Evolutionary conservation across 306 rosid species (phyloP).

Genomic region (Potentilla sterilis): DNA sequence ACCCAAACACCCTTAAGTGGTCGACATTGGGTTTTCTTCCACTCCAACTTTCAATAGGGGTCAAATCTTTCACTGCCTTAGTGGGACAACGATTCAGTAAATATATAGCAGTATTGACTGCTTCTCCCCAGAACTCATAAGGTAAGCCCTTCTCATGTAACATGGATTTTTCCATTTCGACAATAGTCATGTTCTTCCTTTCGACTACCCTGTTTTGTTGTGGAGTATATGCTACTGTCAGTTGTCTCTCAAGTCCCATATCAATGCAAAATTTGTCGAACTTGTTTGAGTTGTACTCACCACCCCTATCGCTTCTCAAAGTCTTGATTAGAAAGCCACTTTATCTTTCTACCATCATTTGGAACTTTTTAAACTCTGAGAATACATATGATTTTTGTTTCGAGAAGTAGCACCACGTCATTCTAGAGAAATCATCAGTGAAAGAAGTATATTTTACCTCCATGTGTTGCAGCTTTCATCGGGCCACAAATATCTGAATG

Average conservation of each 20-base stretch:
- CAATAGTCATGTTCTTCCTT: background rate
- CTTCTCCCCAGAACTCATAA: conserved; percentile 4
- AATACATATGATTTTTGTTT: background rate
- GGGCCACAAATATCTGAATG: background rate
- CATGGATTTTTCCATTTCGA: conserved; percentile 10
- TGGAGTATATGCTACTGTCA: conserved; percentile 1
- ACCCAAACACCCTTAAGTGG: too few species aligned
- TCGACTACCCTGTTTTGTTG: background rate
- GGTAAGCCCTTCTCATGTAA: background rate
- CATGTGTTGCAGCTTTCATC: background rate
- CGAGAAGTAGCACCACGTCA: background rate
- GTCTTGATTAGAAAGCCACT: background rate
- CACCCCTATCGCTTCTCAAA: background rate
- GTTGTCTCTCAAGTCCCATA: background rate
- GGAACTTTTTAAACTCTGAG: background rate
- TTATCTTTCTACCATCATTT: background rate
- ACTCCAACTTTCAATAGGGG: too few species aligned
- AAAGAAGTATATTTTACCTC: background rate
- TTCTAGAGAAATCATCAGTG: background rate
- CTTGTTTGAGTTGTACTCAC: background rate
- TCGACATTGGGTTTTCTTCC: too few species aligned
- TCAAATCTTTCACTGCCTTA: background rate
- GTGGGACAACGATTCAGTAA: background rate
- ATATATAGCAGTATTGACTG: background rate
- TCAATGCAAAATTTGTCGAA: background rate